Evolutionary conservation across 2,329 filamentous ascomycete genomes (phyloP).

Genomic region (Botryosphaeria dothidea): DNA sequence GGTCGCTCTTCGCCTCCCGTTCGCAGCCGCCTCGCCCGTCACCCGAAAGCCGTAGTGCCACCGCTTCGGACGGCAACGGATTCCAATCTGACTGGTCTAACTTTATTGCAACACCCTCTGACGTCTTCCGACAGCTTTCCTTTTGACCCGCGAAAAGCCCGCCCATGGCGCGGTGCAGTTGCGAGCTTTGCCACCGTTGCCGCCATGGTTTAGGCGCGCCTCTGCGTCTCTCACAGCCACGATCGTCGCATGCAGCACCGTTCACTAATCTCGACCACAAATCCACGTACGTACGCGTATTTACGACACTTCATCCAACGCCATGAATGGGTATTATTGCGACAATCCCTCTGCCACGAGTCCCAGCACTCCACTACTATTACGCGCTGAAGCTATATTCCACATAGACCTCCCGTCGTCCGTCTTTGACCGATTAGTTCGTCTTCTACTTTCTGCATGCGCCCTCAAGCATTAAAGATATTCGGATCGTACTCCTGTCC

Average conservation of each 20-base stretch:
- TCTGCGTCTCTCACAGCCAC: background rate
- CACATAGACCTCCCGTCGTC: background rate
- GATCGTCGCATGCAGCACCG: background rate
- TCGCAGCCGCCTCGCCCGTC: too few relatives aligned
- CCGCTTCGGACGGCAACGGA: background rate
- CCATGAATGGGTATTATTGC: background rate
- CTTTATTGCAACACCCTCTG: background rate
- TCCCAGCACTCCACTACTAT: background rate
- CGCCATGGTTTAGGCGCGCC: background rate
- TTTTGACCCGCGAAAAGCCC: background rate
- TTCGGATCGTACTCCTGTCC: constrained; percentile 36
- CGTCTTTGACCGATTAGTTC: background rate
- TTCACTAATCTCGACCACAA: background rate
- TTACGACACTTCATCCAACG: background rate
- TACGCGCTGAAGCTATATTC: background rate
- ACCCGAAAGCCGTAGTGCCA: background rate
- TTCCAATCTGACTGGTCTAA: background rate
- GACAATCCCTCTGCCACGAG: background rate
- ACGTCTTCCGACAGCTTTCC: background rate
- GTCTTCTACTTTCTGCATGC: background rate
- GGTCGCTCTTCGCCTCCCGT: constrained; percentile 3
- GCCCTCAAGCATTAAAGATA: constrained; percentile 1
- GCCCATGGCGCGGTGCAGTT: background rate
- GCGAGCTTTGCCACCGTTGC: background rate
- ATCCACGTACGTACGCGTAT: background rate